Base-by-base conservation (phyloP, 2,329 filamentous ascomycete species). In the Ambrosiella xylebori region DNA sequence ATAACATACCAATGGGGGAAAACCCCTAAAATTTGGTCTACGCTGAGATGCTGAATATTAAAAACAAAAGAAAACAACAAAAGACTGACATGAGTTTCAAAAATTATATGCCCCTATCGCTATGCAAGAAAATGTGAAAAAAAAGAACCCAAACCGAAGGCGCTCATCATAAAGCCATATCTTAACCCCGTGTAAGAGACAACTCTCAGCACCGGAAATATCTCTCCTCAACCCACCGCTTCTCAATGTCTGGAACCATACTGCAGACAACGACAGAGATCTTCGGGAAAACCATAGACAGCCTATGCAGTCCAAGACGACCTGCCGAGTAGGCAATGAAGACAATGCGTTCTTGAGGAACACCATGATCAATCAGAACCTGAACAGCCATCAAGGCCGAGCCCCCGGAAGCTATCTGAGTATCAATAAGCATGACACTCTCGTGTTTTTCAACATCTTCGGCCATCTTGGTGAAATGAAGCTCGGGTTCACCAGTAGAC, bases 301-400 rank as follows among this genome's bases (percentile, higher is more conserved):
- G 72, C 62, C 93, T 78, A 66, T 93, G 88, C 61, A 97, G 69
- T 0, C 90, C 93, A 64, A 87, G 81, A 63, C 82, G 82, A 7
- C 91, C 91, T 2, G 90, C 91, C 63, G 88, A 85, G 67, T 94
- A 96, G 2, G 91, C 95, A 44, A 95, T 90, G 68, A 97, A 84
- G 39, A 96, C 87, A 63, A 98, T 95, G 63, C 78, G 84, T 51
- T 88, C 80, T 66, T 93, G 84, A 5, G 80, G 73, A 6, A 97
- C 90, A 9, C 93, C 93, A 66, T 97, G 90, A 68, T 98, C 93
- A 13, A 95, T 82, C 57, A 98, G 74, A n/a, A 97, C 88, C 66
- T 93, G 86, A 47, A 97, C 90, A 0, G 93, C 89, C 93, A 98
- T 98, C 59, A 98, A 73, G 1, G 80, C 81, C 13, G 81, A 79